phyloP scores from a whole-genome alignment of 805 yeast genomes.

The Kluyveromyces starmeri region DNA sequence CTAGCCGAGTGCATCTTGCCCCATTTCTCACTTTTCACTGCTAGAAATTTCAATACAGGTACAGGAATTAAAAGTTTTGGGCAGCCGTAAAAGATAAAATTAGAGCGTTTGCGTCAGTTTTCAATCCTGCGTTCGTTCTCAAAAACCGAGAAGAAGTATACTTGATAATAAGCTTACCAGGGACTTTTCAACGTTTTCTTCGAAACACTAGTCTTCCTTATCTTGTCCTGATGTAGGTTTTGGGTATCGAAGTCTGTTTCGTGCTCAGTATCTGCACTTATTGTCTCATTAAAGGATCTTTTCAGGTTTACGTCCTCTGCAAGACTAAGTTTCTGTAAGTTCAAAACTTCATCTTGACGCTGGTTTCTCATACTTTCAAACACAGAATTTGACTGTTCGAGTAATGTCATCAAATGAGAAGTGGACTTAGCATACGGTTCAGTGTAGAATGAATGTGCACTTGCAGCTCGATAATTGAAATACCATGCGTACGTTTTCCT shows the following conservation, averaged over 20 bases:
- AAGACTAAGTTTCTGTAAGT: slow-evolving; percentile 15
- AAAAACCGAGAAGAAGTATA: not conserved
- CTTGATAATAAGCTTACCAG: slow-evolving; percentile 20
- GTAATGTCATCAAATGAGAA: slow-evolving; percentile 16
- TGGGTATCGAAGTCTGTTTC: not conserved
- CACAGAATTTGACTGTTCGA: slow-evolving; percentile 8
- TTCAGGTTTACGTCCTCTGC: slow-evolving; percentile 12
- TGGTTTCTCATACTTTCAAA: slow-evolving; percentile 9
- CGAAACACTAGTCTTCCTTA: slow-evolving; percentile 26
- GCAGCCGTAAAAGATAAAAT: too few relatives aligned
- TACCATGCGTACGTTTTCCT: slow-evolving; percentile 9
- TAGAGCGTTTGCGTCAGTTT: too few relatives aligned
- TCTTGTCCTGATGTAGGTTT: slow-evolving; percentile 14
- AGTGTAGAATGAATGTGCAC: slow-evolving; percentile 17
- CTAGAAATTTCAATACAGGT: too few relatives aligned
- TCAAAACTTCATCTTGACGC: slow-evolving; percentile 4
- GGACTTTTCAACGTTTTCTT: slow-evolving; percentile 24
- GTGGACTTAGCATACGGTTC: slow-evolving; percentile 11
- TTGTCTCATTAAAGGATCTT: slow-evolving; percentile 16
- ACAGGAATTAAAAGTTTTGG: too few relatives aligned
- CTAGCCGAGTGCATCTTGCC: too few relatives aligned
- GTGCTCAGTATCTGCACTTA: slow-evolving; percentile 4
- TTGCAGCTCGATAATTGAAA: slow-evolving; percentile 14
- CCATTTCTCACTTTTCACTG: too few relatives aligned
- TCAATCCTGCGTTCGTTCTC: too few relatives aligned